Evolutionary conservation across 2,329 filamentous ascomycete genomes (phyloP), one percentile per base, ranked within the genome.

Genomic region (Colletotrichum lentis): DNA sequence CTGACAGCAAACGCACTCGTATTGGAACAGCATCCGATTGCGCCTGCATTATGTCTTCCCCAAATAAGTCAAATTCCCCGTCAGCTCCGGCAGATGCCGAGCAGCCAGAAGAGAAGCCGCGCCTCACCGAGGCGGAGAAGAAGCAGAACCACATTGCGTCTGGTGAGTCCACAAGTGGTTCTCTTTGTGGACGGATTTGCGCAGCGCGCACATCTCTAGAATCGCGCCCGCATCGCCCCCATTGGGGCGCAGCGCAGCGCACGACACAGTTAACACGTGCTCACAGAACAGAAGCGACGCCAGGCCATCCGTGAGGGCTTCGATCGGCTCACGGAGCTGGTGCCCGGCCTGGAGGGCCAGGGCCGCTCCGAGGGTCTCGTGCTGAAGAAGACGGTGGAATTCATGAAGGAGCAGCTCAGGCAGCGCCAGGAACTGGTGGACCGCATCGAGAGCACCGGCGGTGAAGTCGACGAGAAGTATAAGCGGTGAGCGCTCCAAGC

Each of bases 361-460:
- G 94, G 91, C 1, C 88, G 93, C 53, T 96, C 92, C 71, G 94
- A 97, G 77, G 92, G 92, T 35, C 84, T 93, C 20, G 93, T 97
- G n/a, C 83, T 97, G 24, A 88, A 89, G 70, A 86, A 86, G 71
- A 91, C 90, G 0, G 86, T 91, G 37, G 88, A 90, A 16, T 90
- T 84, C 70, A 89, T 92, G 74, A 83, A 83, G 49, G 80, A 88
- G 69, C 83, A 90, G 75, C 78, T 92, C 10, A 80, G 83, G 55
- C 85, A 87, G 75, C 83, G 90, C 20, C 82, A 86, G 62, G 78
- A 81, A 27, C 78, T 92, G 64, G 81, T 91, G 61, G 79, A 83
- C 31, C 81, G 84, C 69, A 83, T 91, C 47, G 87, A 91, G 73
- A 82, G 81, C 55, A 80, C 82, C 16, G 88, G 89, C 16, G 87